phyloP scores from a whole-genome alignment of 306 rosid species.

The Cucurbita pepo region DNA sequence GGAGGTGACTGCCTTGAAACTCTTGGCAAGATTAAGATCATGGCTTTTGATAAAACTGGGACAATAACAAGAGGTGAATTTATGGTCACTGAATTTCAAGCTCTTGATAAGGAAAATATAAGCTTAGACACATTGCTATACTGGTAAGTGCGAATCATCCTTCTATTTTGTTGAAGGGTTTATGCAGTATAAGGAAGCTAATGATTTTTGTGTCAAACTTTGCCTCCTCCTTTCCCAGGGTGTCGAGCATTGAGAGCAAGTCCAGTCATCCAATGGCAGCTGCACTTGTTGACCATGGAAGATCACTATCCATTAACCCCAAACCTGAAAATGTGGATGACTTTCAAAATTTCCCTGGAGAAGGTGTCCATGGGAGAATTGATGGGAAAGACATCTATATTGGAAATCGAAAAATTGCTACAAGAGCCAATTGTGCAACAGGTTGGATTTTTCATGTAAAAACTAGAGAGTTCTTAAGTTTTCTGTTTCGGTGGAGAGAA shows the following conservation, averaged over 20 bases:
- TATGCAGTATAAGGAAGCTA: background rate
- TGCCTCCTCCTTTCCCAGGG: constrained; percentile 34
- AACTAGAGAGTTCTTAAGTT: background rate
- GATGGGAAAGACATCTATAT: constrained; percentile 50
- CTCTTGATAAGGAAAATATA: constrained; percentile 40
- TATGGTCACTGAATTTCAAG: constrained; percentile 42
- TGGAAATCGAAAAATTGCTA: constrained; percentile 54
- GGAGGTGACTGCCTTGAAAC: constrained; percentile 79
- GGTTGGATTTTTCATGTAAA: constrained; percentile 24
- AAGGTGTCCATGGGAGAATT: constrained; percentile 68
- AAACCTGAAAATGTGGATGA: constrained; percentile 61
- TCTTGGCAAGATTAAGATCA: constrained; percentile 50
- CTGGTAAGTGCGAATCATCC: constrained; percentile 31
- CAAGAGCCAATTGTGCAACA: constrained; percentile 46
- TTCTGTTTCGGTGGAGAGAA: background rate
- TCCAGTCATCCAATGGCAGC: constrained; percentile 94
- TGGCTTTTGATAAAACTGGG: constrained; percentile 93
- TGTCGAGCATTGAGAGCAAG: constrained; percentile 84
- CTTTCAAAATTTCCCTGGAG: constrained; percentile 76
- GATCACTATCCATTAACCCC: constrained; percentile 53
- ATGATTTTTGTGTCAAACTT: background rate
- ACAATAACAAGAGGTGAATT: constrained; percentile 88
- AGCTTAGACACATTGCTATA: constrained; percentile 45
- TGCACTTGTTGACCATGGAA: constrained; percentile 65
- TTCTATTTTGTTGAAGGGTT: background rate